phyloP scores from a whole-genome alignment of 2,329 filamentous ascomycete species.

The Ramularia endophylla region DNA sequence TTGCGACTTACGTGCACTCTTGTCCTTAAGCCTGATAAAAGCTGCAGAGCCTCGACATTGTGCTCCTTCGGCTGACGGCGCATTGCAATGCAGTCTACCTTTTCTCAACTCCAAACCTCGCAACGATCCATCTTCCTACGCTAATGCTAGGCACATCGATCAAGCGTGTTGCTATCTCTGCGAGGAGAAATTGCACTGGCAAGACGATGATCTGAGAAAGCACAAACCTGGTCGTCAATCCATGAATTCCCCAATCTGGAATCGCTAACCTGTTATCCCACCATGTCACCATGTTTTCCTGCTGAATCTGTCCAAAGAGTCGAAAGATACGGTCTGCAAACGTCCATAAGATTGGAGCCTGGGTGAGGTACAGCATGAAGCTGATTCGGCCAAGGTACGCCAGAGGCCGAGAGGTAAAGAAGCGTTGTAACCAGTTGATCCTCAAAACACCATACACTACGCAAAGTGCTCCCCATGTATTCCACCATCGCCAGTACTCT shows the following conservation, averaged over 20 bases:
- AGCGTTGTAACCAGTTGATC: slow-evolving; percentile 39
- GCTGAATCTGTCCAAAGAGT: slow-evolving; percentile 34
- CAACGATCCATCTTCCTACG: slow-evolving; percentile 53
- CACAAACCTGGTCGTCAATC: slow-evolving; percentile 48
- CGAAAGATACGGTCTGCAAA: slow-evolving; percentile 51
- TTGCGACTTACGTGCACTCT: slow-evolving; percentile 39
- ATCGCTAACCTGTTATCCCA: slow-evolving; percentile 29
- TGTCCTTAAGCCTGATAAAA: slow-evolving; percentile 55
- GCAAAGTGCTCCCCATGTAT: slow-evolving; percentile 47
- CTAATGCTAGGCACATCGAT: slow-evolving; percentile 53
- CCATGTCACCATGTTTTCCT: slow-evolving; percentile 10
- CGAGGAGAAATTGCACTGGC: slow-evolving; percentile 48
- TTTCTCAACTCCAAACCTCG: slow-evolving; percentile 12
- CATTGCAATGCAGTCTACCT: background rate
- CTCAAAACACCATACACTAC: slow-evolving; percentile 48
- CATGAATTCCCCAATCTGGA: slow-evolving; percentile 48
- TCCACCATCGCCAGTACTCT: slow-evolving; percentile 48
- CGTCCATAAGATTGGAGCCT: slow-evolving; percentile 50
- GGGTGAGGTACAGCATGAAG: slow-evolving; percentile 57
- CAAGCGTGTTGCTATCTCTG: slow-evolving; percentile 52
- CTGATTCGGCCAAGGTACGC: slow-evolving; percentile 57
- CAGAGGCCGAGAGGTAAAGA: slow-evolving; percentile 45
- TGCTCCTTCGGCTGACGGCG: too few relatives aligned
- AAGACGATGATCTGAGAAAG: slow-evolving; percentile 52
- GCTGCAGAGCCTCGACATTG: too few relatives aligned